Base-by-base conservation (phyloP, 805 yeast species). In the Suhomyces xylopsoci region DNA sequence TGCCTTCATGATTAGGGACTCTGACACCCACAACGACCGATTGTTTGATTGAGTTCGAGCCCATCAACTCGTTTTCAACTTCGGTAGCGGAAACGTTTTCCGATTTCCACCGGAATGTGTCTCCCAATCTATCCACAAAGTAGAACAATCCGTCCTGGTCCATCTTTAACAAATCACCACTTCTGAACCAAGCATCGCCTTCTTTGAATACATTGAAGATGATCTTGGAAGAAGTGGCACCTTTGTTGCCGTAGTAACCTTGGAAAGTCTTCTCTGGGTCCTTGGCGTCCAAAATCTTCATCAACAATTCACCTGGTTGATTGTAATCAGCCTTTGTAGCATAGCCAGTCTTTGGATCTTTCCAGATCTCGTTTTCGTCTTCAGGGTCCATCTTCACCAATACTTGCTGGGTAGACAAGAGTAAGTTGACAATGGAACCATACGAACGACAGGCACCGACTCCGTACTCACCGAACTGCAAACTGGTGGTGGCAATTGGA, bases 51-150 rank as follows among this genome's bases (percentile, higher is more conserved):
- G 67, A 67, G 45, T 69, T 63, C 5, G 78, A 70, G 6, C 75
- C 74, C 69, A 81, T 77, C 26, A 88, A 69, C 64, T 84, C 85
- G 63, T 86, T 88, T 65, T 93, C 97, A 40, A 92, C 97, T 71
- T 92, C 97, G 32, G 92, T 85, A 12, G 97, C 91, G 15, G 94
- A 84, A 9, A 93, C 97, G 67, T 92, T 92, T 71, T 92, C 98
- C 2, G 96, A 87, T 72, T 90, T 93, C 98, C 98, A 92, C 61
- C 98, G 79, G 74, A 88, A 92, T 0, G 97, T 93, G 65, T 92
- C 98, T 42, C 98, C 98, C 63, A 93, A 71, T 63, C 98, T 78
- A 74, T 92, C 98, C 45, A 91, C 90, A 68, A 92, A 92, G 69
- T 87, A 90, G 66, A 87, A 78, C 58, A 85, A 71, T 0, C 90